phyloP scores from a whole-genome alignment of 306 rosid species.

The Cucumis cinereus region DNA sequence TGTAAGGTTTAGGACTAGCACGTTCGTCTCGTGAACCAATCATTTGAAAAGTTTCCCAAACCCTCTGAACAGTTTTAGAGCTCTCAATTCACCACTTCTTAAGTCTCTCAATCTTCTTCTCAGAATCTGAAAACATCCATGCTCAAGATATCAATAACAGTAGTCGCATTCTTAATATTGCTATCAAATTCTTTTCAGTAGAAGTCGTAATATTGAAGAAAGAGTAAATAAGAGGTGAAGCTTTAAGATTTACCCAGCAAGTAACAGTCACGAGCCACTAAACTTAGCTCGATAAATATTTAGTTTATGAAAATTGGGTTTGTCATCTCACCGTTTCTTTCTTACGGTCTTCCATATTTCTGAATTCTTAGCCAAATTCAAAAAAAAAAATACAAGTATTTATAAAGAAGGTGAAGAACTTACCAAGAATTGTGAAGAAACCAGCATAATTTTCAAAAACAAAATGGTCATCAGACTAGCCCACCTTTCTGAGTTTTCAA shows the following conservation, averaged over 20 bases:
- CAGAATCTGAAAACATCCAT: constrained; percentile 48
- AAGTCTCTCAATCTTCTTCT: constrained; percentile 68
- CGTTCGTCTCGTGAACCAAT: not conserved
- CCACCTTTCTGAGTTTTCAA: too few species aligned
- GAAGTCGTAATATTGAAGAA: not conserved
- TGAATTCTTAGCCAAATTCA: too few species aligned
- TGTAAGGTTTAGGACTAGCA: not conserved
- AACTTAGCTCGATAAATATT: too few species aligned
- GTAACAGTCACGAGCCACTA: not conserved
- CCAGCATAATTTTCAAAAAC: too few species aligned
- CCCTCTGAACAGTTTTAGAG: constrained; percentile 57
- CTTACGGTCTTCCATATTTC: too few species aligned
- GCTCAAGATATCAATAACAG: not conserved
- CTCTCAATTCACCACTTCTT: constrained; percentile 72
- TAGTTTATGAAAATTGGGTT: too few species aligned
- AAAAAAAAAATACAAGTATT: too few species aligned
- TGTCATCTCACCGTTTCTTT: too few species aligned
- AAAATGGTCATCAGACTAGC: too few species aligned
- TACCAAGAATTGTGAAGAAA: too few species aligned
- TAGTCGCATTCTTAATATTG: not conserved
- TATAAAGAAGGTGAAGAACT: too few species aligned
- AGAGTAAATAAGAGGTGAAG: not conserved
- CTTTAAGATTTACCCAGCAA: not conserved
- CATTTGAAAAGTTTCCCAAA: constrained; percentile 55
- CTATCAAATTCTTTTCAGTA: not conserved